These are phyloP conservation scores for Erigeron canadensis DNA, from an alignment of 129 eudicot species.

Conservation along the genomic window DNA sequence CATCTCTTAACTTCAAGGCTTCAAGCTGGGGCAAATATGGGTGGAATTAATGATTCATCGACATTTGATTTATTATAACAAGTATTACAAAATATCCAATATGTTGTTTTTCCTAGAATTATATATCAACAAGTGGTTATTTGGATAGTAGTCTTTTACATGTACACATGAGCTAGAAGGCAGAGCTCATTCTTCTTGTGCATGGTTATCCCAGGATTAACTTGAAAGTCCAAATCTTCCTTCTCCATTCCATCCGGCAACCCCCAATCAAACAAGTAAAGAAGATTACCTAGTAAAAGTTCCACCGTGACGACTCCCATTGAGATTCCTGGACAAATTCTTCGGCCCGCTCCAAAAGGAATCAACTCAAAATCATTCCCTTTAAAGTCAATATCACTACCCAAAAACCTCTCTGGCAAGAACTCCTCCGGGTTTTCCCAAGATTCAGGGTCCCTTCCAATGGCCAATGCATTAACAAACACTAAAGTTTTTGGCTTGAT, in stretches of 20 bases:
- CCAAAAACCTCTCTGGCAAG: slow-evolving; percentile 30
- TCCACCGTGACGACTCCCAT: slow-evolving; percentile 18
- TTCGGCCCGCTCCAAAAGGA: slow-evolving; percentile 26
- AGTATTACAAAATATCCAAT: too few species aligned
- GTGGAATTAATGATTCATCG: too few species aligned
- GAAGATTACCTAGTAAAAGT: slow-evolving; percentile 22
- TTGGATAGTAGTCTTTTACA: too few species aligned
- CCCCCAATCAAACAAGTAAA: slow-evolving; percentile 29
- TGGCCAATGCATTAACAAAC: slow-evolving; percentile 39
- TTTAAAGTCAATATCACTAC: slow-evolving; percentile 22
- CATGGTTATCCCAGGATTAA: slow-evolving; percentile 28
- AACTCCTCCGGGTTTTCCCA: slow-evolving; percentile 39
- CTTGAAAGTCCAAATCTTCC: slow-evolving; percentile 32
- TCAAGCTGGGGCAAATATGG: too few species aligned
- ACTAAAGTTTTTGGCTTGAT: slow-evolving; percentile 37
- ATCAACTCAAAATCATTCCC: slow-evolving; percentile 28
- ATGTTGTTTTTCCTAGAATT: too few species aligned
- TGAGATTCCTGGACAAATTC: slow-evolving; percentile 26
- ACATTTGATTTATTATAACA: too few species aligned
- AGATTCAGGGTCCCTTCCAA: slow-evolving; percentile 44
- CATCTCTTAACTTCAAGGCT: too few species aligned
- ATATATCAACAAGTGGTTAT: too few species aligned
- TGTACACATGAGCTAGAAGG: slow-evolving; percentile 11
- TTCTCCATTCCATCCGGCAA: slow-evolving; percentile 22
- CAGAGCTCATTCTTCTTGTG: slow-evolving; percentile 32